Base-by-base conservation (phyloP, 1,284 basidiomycete species). In the Apiotrichum sp. region DNA sequence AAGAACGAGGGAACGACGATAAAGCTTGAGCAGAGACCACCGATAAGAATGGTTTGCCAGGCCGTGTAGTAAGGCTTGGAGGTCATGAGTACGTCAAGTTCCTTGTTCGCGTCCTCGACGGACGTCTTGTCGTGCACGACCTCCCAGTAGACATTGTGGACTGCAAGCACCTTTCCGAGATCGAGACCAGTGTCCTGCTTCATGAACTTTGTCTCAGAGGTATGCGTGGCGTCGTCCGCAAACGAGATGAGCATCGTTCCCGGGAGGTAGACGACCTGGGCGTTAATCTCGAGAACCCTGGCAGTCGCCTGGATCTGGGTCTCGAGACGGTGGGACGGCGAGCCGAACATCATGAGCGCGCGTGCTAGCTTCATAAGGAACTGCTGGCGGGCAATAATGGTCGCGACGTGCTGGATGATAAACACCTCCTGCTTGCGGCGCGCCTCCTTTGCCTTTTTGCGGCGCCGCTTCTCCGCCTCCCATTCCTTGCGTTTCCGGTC, bases 301-400 rank as follows among this genome's bases (percentile, higher is more conserved):
- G 87, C 90, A 4, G 91, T 92, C 32, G 87, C 84, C 72, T 88
- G 86, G 63, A 95, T 86, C 73, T 93, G 90, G 6, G 88, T 83
- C 68, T 87, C 88, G 44, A 95, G 81, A 46, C 91, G 85, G 73
- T 95, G 90, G 2, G 86, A 85, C n/a, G 92, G 91, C 1, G 86
- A 88, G 42, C 90, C 90, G 64, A 93, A 95, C 89, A 93, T 93
- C 89, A 95, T 93, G 79, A 96, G 83, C 6, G 89, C 86, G 45
- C 91, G 83, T 11, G 88, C 83, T 39, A 95, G 82, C 78, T 95
- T 95, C 71, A 93, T 78, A 58, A 96, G 81, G 76, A 95, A 95
- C 62, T 93, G 87, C 72, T 95, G 90, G 16, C 93, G 82, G 65
- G 86, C 84, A 47, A 93, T 80, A 62, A 93, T 86, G 55, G 87